Conservation (phyloP, 805 yeast genomes). For the Cyberlindnera misumaiensis region DNA sequence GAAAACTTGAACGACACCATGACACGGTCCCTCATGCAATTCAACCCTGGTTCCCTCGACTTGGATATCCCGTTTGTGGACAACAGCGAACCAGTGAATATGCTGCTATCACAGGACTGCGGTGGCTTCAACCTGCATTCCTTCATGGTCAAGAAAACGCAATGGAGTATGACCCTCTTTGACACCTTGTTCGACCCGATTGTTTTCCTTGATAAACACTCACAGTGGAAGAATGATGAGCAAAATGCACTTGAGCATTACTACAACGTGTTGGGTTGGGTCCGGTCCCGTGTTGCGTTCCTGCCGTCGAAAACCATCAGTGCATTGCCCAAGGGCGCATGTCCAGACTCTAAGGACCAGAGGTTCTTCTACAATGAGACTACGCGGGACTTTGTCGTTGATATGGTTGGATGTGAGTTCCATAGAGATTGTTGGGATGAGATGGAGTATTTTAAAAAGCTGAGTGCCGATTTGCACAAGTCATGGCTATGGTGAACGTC, state of each 20-base stretch:
- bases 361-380: constrained; percentile 31
- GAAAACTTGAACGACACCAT: constrained; percentile 24
- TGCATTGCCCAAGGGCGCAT: constrained; percentile 32
- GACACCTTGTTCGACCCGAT: constrained; percentile 38
- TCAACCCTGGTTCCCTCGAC: constrained; percentile 30
- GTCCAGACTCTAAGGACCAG: constrained; percentile 26
- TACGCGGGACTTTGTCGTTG: constrained; percentile 31
- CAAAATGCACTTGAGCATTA: constrained; percentile 33
- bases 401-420: constrained; percentile 33
- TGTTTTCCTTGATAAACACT: constrained; percentile 34
- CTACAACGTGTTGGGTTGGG: constrained; percentile 31
- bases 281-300: constrained; percentile 33
- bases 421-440: constrained; percentile 35
- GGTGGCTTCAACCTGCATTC: constrained; percentile 36
- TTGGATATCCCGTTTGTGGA: constrained; percentile 26
- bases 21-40: constrained; percentile 27
- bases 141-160: constrained; percentile 31
- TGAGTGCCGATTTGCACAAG: constrained; percentile 27
- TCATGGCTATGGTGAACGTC: constrained; percentile 20
- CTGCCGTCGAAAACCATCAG: constrained; percentile 32
- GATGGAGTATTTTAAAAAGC: constrained; percentile 28
- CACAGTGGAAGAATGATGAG: constrained; percentile 32
- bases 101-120: constrained; percentile 35
- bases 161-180: constrained; percentile 31
- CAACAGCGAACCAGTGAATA: constrained; percentile 29